Base-by-base conservation (phyloP, 768 basidiomycete genomes). In the Rubroboletus pulcherrimus region DNA sequence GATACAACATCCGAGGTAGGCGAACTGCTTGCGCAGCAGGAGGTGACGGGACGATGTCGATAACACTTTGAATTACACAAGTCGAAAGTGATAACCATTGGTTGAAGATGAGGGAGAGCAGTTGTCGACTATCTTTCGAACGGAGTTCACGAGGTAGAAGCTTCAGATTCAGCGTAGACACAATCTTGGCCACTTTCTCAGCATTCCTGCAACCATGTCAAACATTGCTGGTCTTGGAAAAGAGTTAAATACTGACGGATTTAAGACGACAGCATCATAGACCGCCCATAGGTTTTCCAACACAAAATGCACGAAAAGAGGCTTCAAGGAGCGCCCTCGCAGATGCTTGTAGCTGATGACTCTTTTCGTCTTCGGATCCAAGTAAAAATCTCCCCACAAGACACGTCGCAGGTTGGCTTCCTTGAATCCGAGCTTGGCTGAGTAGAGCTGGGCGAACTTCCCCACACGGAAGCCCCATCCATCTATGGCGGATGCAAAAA, bases 221-320 rank as follows among this genome's bases (percentile, higher is more conserved):
- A 58, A 48, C n/a, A 35, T 37, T 26, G 35, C 8, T 26, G 5
- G 43, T 39, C 34, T 42, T 21, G 21, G 21, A 45, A 14, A 48
- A 34, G 5, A 41, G 31, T 19, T 11, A 5, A 40, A 46, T 14
- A 84, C 96, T 67, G 66, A 98, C 96, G 93, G 91, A 62, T 95
- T 91, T 14, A 91, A 71, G 39, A 91, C 73, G 14, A 94, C 86
- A 15, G 89, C 91, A 64, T 97, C 93, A 68, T 98, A 99, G 11
- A 97, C 89, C 15, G 91, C 89, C 95, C 96, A 99, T 26, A 99
- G 80, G 69, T 98, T 98, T 51, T 98, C 97, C 60, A 99, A 73
- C 12, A 99, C 88, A 62, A 98, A 96, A 73, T 98, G 95, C 12
- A 98, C 97, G 66, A 98, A 98, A 26, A 98, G 79, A 11, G 95